These are phyloP conservation scores for Entonaema liquescens DNA, from an alignment of 495 filamentous ascomycete genomes.

Conservation along the genomic window DNA sequence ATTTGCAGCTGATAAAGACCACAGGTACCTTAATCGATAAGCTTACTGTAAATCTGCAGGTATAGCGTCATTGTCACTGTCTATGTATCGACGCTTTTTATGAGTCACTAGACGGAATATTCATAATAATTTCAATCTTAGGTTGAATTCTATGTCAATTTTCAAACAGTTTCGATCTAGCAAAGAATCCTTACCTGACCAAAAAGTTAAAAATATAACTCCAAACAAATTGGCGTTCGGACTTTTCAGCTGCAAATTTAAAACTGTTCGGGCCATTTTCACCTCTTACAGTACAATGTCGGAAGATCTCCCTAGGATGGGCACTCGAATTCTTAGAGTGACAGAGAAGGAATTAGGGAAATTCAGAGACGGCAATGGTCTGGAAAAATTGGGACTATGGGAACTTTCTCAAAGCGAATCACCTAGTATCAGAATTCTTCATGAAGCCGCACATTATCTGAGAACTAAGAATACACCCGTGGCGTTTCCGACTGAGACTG, in stretches of 20 bases:
- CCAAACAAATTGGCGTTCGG: conserved; percentile 40
- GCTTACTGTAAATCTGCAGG: conserved; percentile 22
- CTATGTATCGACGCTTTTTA: conserved; percentile 4
- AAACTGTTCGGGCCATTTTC: conserved; percentile 34
- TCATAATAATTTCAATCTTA: background rate
- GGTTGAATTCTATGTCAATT: background rate
- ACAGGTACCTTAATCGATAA: conserved; percentile 31
- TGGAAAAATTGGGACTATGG: conserved; percentile 39
- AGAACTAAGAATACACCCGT: conserved; percentile 75
- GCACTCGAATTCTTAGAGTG: conserved; percentile 33
- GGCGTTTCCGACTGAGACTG: conserved; percentile 97
- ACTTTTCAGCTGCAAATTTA: conserved; percentile 18
- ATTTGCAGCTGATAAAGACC: background rate
- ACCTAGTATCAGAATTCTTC: conserved; percentile 46
- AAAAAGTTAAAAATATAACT: background rate
- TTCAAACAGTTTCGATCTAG: background rate
- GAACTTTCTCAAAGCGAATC: conserved; percentile 36
- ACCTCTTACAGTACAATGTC: conserved; percentile 45
- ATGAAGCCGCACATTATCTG: conserved; percentile 67
- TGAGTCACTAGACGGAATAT: conserved; percentile 22
- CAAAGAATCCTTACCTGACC: background rate
- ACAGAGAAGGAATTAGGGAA: conserved; percentile 29
- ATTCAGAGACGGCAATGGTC: conserved; percentile 35
- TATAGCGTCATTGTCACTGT: conserved; percentile 30
- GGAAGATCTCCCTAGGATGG: conserved; percentile 34